Evolutionary conservation across 2,329 filamentous ascomycete genomes (phyloP).

Genomic region (Pyrenochaeta sp.): DNA sequence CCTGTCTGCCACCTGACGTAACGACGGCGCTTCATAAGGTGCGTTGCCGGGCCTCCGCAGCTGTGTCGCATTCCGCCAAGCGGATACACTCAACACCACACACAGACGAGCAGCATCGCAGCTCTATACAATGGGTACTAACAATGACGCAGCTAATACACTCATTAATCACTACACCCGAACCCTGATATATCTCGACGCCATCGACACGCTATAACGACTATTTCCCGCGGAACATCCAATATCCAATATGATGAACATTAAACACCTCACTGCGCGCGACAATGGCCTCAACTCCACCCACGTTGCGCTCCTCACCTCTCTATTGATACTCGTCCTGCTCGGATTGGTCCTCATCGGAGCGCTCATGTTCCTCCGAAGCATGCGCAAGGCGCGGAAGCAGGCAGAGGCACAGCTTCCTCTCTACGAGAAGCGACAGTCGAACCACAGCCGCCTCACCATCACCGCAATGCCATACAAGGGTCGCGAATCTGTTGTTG

Average conservation of each 20-base stretch:
- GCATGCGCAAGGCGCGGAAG: conserved; percentile 61
- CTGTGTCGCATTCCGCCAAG: conserved; percentile 29
- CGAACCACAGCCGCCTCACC: conserved; percentile 66
- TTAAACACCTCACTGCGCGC: conserved; percentile 61
- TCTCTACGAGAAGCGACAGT: conserved; percentile 68
- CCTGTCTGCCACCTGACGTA: conserved; percentile 17
- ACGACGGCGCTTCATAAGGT: conserved; percentile 36
- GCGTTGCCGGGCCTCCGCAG: conserved; percentile 26
- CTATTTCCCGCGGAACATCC: conserved; percentile 11
- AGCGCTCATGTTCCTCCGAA: conserved; percentile 76
- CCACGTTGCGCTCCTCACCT: conserved; percentile 80
- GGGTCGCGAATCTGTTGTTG: conserved; percentile 73
- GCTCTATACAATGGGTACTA: conserved; percentile 19
- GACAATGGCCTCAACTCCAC: conserved; percentile 63
- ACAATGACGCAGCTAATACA: conserved; percentile 35
- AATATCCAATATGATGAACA: conserved; percentile 49
- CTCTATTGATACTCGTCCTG: conserved; percentile 79
- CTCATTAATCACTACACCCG: conserved; percentile 35
- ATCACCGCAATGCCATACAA: conserved; percentile 55
- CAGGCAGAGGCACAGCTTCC: conserved; percentile 65
- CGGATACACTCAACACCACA: conserved; percentile 22
- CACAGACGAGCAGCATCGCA: conserved; percentile 10
- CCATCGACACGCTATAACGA: conserved; percentile 33
- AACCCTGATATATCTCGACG: conserved; percentile 25
- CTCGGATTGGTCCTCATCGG: conserved; percentile 73